Conservation (phyloP, 2,329 filamentous ascomycete genomes). For the Talaromyces funiculosus region DNA sequence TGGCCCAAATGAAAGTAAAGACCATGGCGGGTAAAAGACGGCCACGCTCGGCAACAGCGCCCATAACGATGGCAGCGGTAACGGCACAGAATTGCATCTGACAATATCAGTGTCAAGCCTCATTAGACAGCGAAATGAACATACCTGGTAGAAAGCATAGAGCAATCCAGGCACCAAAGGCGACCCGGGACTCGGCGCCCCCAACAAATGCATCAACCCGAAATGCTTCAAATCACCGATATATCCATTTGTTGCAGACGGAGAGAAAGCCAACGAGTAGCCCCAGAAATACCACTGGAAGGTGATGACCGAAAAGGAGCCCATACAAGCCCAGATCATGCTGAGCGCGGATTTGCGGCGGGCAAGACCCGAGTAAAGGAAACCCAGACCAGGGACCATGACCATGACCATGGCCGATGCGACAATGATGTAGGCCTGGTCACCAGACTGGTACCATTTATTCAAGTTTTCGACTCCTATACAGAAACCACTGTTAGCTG, state of each 20-base stretch:
- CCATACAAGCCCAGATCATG: conserved; percentile 97
- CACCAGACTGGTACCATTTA: conserved; percentile 88
- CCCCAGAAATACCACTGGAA: conserved; percentile 99
- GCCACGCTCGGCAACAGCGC: conserved; percentile 88
- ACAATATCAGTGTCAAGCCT: background rate
- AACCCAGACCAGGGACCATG: conserved; percentile 95
- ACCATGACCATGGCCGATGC: conserved; percentile 87
- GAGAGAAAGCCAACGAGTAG: conserved; percentile 88
- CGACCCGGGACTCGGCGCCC: conserved; percentile 77
- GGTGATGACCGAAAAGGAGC: conserved; percentile 79
- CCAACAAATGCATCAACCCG: conserved; percentile 78
- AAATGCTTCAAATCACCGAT: conserved; percentile 90
- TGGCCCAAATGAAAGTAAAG: conserved; percentile 94
- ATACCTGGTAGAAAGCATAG: conserved; percentile 88
- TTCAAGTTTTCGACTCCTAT: conserved; percentile 80
- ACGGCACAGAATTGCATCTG: conserved; percentile 97
- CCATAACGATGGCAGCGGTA: conserved; percentile 84
- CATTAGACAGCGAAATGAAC: background rate
- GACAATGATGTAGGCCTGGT: conserved; percentile 90
- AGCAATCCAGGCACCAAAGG: conserved; percentile 83
- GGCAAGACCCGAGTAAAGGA: conserved; percentile 96
- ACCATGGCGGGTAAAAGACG: conserved; percentile 90
- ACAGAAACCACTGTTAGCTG: background rate
- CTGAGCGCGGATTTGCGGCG: conserved; percentile 94
- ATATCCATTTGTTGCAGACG: conserved; percentile 74